These are phyloP conservation scores for Candida loeiensis DNA, from an alignment of 805 yeast species.

Conservation along the genomic window DNA sequence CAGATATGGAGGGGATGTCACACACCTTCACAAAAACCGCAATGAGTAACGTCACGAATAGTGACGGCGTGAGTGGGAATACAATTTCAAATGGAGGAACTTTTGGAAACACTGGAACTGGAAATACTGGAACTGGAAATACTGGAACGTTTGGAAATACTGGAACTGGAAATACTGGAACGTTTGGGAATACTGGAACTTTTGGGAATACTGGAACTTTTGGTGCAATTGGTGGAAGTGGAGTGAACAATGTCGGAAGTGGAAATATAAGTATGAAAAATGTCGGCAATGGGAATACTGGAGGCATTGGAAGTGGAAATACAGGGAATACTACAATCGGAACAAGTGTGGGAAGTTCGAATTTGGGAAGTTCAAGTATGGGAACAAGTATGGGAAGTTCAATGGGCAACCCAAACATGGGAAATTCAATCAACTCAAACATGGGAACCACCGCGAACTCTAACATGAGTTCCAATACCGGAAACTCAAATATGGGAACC, in stretches of 20 bases:
- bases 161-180: background rate
- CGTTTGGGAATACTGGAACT: background rate
- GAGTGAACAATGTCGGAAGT: background rate
- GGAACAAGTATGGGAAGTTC: background rate
- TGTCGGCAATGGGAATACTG: background rate
- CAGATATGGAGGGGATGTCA: slow-evolving; percentile 51
- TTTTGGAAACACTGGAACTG: slow-evolving; percentile 15
- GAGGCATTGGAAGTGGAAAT: background rate
- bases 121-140: background rate
- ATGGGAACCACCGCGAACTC: too few relatives aligned
- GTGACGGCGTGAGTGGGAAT: slow-evolving; percentile 34
- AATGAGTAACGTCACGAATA: too few relatives aligned
- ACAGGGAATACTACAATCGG: background rate
- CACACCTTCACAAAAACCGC: slow-evolving; percentile 17
- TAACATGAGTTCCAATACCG: too few relatives aligned
- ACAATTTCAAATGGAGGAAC: slow-evolving; percentile 33
- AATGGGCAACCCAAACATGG: background rate
- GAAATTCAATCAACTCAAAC: background rate
- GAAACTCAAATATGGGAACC: slow-evolving; percentile 13
- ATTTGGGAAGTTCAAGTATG: background rate
- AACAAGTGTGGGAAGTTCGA: background rate
- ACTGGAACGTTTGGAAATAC: background rate
- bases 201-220: background rate
- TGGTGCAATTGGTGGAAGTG: background rate
- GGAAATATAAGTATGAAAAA: background rate